Evolutionary conservation across 495 filamentous ascomycete genomes (phyloP).

Genomic region (Lophiostoma macrostomum): DNA sequence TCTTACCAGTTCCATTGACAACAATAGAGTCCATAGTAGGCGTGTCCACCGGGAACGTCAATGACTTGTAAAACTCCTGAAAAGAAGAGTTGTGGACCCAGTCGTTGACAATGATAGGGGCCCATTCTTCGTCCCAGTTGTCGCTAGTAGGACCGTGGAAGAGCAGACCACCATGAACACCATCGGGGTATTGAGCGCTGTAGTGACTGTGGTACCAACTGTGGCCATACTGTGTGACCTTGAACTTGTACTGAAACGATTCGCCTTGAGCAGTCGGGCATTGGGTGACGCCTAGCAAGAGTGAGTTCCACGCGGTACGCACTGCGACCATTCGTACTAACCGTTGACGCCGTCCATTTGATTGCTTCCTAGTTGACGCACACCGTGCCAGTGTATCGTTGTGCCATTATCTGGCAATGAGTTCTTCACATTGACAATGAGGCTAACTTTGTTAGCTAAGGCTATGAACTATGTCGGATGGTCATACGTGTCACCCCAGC

Average conservation of each 20-base stretch:
- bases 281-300: slow-evolving; percentile 12
- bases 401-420: slow-evolving; percentile 38
- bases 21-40: slow-evolving; percentile 34
- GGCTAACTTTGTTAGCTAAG: background rate
- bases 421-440: slow-evolving; percentile 39
- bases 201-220: slow-evolving; percentile 42
- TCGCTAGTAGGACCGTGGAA: slow-evolving; percentile 39
- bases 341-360: slow-evolving; percentile 39
- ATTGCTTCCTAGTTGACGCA: slow-evolving; percentile 34
- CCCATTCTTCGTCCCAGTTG: slow-evolving; percentile 38
- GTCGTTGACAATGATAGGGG: slow-evolving; percentile 34
- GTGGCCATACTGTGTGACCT: slow-evolving; percentile 38
- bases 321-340: slow-evolving; percentile 27
- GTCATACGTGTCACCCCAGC: slow-evolving; percentile 38
- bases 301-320: background rate
- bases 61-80: slow-evolving; percentile 14
- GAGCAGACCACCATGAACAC: slow-evolving; percentile 37
- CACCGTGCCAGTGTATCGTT: slow-evolving; percentile 41
- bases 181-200: slow-evolving; percentile 39
- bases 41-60: background rate
- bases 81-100: slow-evolving; percentile 38
- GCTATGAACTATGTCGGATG: background rate
- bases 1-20: slow-evolving; percentile 37
- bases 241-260: slow-evolving; percentile 37
- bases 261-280: slow-evolving; percentile 37